Conservation (phyloP, 2,329 filamentous ascomycete genomes). For the Colletotrichum sp. region DNA sequence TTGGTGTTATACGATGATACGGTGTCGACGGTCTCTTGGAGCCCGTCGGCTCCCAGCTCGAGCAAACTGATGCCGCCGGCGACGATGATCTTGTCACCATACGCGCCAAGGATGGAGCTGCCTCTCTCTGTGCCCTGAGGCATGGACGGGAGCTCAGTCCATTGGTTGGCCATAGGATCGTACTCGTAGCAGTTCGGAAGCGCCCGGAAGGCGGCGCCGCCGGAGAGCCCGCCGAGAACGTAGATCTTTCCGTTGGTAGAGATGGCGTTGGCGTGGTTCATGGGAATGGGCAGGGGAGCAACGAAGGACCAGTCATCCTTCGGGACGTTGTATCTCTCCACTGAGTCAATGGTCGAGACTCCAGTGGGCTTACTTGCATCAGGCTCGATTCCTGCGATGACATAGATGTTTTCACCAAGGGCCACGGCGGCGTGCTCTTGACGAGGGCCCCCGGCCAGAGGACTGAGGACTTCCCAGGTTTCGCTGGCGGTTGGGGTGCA, state of each 20-base stretch:
- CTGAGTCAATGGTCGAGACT: not conserved
- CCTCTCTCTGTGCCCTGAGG: not conserved
- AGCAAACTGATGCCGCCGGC: not conserved
- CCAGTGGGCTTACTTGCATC: not conserved
- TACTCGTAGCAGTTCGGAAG: not conserved
- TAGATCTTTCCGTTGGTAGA: not conserved
- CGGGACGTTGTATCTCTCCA: not conserved
- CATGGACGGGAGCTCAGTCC: not conserved
- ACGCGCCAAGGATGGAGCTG: not conserved
- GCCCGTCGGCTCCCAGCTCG: not conserved
- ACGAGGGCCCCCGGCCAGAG: not conserved
- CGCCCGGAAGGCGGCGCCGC: not conserved
- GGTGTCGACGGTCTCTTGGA: not conserved
- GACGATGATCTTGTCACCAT: not conserved
- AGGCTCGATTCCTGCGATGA: not conserved
- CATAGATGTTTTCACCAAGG: not conserved
- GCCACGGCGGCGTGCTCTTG: not conserved
- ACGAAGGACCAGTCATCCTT: not conserved
- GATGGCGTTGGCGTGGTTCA: not conserved
- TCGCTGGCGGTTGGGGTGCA: not conserved
- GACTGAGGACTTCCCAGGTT: not conserved
- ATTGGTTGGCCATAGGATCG: not conserved
- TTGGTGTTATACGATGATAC: not conserved
- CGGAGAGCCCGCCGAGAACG: not conserved
- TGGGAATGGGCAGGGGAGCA: not conserved